phyloP scores from a whole-genome alignment of 805 yeast genomes.

The Pichia sporocuriosa region DNA sequence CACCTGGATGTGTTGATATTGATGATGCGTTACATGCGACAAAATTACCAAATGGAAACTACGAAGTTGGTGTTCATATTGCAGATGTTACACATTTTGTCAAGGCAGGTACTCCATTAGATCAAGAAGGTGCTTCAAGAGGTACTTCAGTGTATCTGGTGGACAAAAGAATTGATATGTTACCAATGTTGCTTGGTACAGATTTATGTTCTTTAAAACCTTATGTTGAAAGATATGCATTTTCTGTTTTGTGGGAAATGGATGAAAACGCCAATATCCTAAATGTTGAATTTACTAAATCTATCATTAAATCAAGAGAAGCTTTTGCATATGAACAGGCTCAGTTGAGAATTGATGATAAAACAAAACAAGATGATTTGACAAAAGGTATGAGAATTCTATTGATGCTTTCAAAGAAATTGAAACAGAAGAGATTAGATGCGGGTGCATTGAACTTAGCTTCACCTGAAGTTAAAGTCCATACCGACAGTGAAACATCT shows the following conservation, averaged over 20 bases:
- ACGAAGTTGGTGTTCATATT: constrained; percentile 97
- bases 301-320: constrained; percentile 83
- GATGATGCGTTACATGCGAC: constrained; percentile 96
- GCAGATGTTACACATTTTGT: constrained; percentile 99
- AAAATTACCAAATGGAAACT: constrained; percentile 81
- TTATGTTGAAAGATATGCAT: constrained; percentile 91
- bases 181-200: constrained; percentile 91
- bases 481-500: constrained; percentile 93
- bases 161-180: constrained; percentile 97
- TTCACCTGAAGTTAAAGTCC: constrained; percentile 96
- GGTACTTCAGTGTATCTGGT: constrained; percentile 97
- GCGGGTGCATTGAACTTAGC: constrained; percentile 97
- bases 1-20: constrained; percentile 96
- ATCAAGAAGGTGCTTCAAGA: constrained; percentile 92
- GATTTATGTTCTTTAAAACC: constrained; percentile 93
- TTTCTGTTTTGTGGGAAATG: constrained; percentile 93
- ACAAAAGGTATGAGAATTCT: constrained; percentile 86
- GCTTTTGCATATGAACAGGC: constrained; percentile 95
- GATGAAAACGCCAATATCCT: constrained; percentile 82
- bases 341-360: constrained; percentile 83
- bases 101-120: constrained; percentile 84
- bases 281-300: constrained; percentile 71
- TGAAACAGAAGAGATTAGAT: constrained; percentile 79
- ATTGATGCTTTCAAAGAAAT: constrained; percentile 68
- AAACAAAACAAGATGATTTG: constrained; percentile 66